Evolutionary conservation across 1,284 basidiomycete species (phyloP), one percentile per base, ranked within the genome.

Genomic region (Athelia sp.): DNA sequence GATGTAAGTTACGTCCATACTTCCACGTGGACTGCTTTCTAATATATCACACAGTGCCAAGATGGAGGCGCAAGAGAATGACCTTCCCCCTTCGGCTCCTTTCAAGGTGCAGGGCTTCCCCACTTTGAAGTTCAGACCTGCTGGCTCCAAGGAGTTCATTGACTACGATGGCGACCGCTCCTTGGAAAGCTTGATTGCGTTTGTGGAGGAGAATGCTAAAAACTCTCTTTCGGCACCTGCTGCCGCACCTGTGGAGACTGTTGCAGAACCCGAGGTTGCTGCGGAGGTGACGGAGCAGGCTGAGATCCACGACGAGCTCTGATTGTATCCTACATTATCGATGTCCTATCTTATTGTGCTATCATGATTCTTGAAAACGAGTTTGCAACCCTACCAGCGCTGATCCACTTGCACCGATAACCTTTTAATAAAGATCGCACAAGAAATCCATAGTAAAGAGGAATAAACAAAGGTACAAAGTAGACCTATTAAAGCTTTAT

Each of bases 1-100:
- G 54, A 93, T 99, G 91, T 93, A 67, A 60, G 81, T 17, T 22
- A n/a, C 19, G 46, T 21, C 24, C 3, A 48, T 48, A 3, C 43
- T 21, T 31, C 48, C 45, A 46, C 43, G 53, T 32, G 54, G 26
- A 15, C 24, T n/a, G 56, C 34, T 50, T 61, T 13, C 59, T 36
- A n/a, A 31, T 32, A 50, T 36, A 42, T 50, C 50, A n/a, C 52
- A n/a, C 56, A 93, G 90, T 67, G 93, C 90, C 61, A 98, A 98
- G 75, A 88, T 98, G 79, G 96, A 99, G 63, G 93, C 93, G 4
- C 90, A 87, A 54, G 93, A 95, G 71, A 99, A 99, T 69, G 97
- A 99, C 68, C 79, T 99, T 23, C 97, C 97, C 44, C 77, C 87
- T 23, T 81, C 81, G 15, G 83, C 89, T 48, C 84, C 89, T 29